Base-by-base conservation (phyloP, 2,329 filamentous ascomycete species). In the Pochonia chlamydosporia region DNA sequence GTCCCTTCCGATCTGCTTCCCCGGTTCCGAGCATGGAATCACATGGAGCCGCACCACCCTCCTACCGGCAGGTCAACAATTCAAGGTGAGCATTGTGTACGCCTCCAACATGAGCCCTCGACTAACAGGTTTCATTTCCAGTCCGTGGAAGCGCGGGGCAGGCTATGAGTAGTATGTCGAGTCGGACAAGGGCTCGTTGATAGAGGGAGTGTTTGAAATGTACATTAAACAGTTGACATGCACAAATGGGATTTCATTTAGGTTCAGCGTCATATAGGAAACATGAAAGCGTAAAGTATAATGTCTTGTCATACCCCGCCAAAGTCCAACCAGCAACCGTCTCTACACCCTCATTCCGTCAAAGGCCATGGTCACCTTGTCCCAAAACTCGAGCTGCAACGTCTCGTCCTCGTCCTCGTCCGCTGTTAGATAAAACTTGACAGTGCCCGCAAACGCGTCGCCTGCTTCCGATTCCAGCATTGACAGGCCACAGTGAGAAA, bases 71-170 rank as follows among this genome's bases (percentile, higher is more conserved):
- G 49, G 68, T 69, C 52, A 70, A 72, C 56, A 67, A 64, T 50
- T 58, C 66, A 10, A 71, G 68, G 67, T 71, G 56, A 53, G 57
- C 33, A 28, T 4, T 16, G 2, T 23, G 8, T 11, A 13, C 2
- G 18, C 11, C 31, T 2, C 3, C 18, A 10, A 13, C 8, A n/a
- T 24, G 25, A 9, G 16, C 10, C n/a, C 23, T 10, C 2, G 14
- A 26, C 59, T 59, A 49, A 59, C 46, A n/a, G n/a, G 5, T 25
- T 7, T 5, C 26, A 16, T 39, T 25, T 47, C n/a, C 36, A 72
- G 69, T 56, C 69, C 69, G 18, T 72, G 69, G 69, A 69, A 72
- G 54, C 69, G 69, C 50, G 69, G 69, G 49, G 69, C 69, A 40
- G 69, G 69, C 33, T 72, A 72, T 53, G 69, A 72, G 26, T 64